Conservation (phyloP, 2,329 filamentous ascomycete species). For the Penicillium sp. region DNA sequence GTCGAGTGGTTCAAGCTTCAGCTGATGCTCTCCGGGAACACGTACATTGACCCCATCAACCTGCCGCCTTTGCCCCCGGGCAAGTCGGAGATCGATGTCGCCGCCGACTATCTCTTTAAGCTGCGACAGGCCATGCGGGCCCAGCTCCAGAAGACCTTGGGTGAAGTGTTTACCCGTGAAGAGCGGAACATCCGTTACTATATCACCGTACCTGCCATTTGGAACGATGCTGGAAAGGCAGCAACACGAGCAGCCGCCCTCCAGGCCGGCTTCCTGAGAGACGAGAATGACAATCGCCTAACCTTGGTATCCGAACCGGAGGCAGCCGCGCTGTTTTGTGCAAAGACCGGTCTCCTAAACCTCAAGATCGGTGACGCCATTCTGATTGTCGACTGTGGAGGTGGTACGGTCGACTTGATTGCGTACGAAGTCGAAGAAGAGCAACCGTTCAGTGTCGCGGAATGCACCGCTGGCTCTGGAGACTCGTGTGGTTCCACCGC, state of each 20-base stretch:
- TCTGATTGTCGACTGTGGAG: constrained; percentile 93
- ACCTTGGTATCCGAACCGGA: constrained; percentile 94
- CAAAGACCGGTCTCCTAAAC: constrained; percentile 89
- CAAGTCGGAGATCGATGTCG: constrained; percentile 97
- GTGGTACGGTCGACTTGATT: constrained; percentile 96
- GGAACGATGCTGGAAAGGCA: constrained; percentile 97
- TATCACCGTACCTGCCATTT: constrained; percentile 95
- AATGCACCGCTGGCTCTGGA: constrained; percentile 93
- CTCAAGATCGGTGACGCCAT: constrained; percentile 94
- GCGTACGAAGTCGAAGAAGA: constrained; percentile 98
- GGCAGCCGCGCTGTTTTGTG: constrained; percentile 92
- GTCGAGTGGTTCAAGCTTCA: constrained; percentile 99
- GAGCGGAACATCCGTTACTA: constrained; percentile 98
- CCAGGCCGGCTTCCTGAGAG: constrained; percentile 88
- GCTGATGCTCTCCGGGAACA: constrained; percentile 96
- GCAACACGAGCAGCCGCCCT: constrained; percentile 92
- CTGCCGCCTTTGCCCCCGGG: constrained; percentile 90
- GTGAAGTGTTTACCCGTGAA: constrained; percentile 94
- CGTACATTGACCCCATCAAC: constrained; percentile 98
- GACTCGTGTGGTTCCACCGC: constrained; percentile 98
- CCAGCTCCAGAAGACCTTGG: constrained; percentile 88
- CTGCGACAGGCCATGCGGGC: constrained; percentile 93
- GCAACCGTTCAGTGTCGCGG: constrained; percentile 88
- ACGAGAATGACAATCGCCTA: constrained; percentile 93
- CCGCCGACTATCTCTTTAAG: constrained; percentile 98